Conservation (phyloP, 176 grass and related monocot species). For the Lolium multiflorum region DNA sequence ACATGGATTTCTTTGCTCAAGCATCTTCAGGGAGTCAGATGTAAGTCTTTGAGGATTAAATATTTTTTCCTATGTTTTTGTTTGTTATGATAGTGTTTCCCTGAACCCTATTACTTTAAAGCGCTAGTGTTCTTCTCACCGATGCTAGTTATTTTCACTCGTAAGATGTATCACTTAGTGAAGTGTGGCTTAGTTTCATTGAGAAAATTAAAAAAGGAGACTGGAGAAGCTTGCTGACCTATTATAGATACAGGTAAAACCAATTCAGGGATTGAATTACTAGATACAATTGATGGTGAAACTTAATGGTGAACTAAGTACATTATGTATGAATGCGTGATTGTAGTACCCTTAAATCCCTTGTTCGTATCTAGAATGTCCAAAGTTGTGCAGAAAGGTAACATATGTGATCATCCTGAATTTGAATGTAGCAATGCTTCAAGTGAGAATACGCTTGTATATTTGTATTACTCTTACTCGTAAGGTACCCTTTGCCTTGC, state of each 20-base stretch:
- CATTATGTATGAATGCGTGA: background rate
- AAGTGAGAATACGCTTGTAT: background rate
- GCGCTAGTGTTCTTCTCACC: background rate
- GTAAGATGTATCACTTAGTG: background rate
- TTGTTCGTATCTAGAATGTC: background rate
- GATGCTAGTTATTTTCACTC: constrained; percentile 7
- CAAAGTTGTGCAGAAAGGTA: background rate
- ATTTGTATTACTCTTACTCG: too few species aligned
- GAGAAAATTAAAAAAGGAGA: constrained; percentile 1
- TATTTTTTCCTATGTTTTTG: background rate
- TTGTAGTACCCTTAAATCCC: background rate
- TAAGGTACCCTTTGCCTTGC: too few species aligned
- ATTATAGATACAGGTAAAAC: constrained; percentile 1
- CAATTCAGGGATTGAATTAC: background rate
- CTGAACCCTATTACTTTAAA: constrained; percentile 5
- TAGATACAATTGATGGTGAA: background rate
- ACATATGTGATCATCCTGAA: background rate
- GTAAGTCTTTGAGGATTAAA: constrained; percentile 59
- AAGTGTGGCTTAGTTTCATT: background rate
- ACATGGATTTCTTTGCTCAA: constrained; percentile 69
- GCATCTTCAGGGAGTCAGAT: constrained; percentile 79
- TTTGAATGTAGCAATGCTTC: background rate
- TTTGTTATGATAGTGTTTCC: background rate
- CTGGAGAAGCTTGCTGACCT: background rate
- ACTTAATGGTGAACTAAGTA: background rate